Base-by-base conservation (phyloP, 164 flowering plant genomes). In the Tetrastigma voinierianum region DNA sequence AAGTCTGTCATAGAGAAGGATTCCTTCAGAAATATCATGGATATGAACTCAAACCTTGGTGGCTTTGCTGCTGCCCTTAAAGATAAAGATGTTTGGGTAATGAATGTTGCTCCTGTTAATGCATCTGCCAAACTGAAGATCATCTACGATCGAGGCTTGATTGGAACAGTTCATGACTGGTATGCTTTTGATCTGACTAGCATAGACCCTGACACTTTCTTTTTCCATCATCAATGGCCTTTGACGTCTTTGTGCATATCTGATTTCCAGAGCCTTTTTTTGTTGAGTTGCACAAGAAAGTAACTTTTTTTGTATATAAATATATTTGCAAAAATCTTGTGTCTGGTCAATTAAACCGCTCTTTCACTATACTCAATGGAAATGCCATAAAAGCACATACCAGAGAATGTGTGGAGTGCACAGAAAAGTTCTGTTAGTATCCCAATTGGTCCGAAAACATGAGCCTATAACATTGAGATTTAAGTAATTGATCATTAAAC, bases 141-240 rank as follows among this genome's bases (percentile, higher is more conserved):
- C 20, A 76, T 88, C 65, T 89, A 87, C 69, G 97, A 90, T 57
- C 81, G 97, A 55, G 94, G 94, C 65, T n/a, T n/a, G 43, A 81
- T 90, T 71, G 97, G 97, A 72, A 81, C 91, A 16, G 83, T 85
- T 57, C 97, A 90, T 75, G 88, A 90, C 75, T 90, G 97, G 97
- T 90, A 82, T 19, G 76, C 51, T 61, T 68, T 55, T 57, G 60
- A 3, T 65, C 59, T 57, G 32, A 46, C 46, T 25, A 24, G n/a
- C 45, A 16, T 23, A 19, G 46, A 40, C 54, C 23, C 51, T 48
- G 12, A 21, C 59, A 56, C 16, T 2, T 11, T 20, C n/a, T n/a
- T 56, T 23, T 14, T 53, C 9, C 19, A 15, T 53, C 16, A 7
- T 16, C 16, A 53, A 18, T 53, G 17, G 16, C 21, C 21, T 19